Conservation (phyloP, 768 basidiomycete species). For the Mycena latifolia region DNA sequence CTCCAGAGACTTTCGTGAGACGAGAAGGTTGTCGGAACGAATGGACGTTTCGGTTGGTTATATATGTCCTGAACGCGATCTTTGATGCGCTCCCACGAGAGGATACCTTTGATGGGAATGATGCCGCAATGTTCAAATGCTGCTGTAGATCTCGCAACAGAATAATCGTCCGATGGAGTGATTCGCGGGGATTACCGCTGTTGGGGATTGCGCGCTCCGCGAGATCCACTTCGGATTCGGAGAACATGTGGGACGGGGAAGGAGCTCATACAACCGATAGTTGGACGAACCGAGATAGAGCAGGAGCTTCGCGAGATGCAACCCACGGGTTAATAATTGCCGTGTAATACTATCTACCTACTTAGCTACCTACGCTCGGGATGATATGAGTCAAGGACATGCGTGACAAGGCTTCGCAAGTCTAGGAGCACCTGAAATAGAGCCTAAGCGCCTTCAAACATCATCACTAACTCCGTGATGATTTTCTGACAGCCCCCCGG, state of each 20-base stretch:
- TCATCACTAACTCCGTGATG: slow-evolving; percentile 15
- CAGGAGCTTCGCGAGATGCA: no score
- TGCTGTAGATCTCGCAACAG: not conserved
- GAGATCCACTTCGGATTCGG: no score
- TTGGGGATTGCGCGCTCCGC: not conserved
- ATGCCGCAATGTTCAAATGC: not conserved
- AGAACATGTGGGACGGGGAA: not conserved
- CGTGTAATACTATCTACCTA: no score
- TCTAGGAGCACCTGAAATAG: no score
- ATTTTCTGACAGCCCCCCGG: not conserved
- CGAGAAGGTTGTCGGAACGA: not conserved
- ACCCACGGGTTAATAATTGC: no score
- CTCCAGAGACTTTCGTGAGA: not conserved
- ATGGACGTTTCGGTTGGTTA: not conserved
- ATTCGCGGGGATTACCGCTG: not conserved
- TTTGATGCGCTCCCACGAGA: not conserved
- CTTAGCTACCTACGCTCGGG: no score
- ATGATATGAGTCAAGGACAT: no score
- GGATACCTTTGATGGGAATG: not conserved
- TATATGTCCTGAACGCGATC: not conserved
- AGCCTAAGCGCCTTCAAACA: not conserved
- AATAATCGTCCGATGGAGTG: not conserved
- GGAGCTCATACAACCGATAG: no score
- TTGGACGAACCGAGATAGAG: not conserved
- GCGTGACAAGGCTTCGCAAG: no score